Base-by-base conservation (phyloP, 2,329 filamentous ascomycete genomes). In the Zymoseptoria passerinii region DNA sequence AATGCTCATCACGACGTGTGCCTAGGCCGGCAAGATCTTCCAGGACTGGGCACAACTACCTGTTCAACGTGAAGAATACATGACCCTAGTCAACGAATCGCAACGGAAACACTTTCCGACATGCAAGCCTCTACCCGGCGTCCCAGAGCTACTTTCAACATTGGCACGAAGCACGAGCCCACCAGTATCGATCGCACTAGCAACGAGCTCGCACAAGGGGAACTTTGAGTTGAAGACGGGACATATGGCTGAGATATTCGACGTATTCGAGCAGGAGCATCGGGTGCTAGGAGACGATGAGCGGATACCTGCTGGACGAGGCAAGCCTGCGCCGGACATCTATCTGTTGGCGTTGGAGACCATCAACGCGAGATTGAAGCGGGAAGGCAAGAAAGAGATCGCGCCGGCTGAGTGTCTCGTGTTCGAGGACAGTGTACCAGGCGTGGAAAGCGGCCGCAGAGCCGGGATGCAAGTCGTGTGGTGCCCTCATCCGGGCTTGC, bases 391-490 rank as follows among this genome's bases (percentile, higher is more conserved):
- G 63, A 76, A 82, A 59, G 78, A 80, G 55, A 86, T 99, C 62
- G 79, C 71, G 56, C 90, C 91, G 0, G 88, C 89, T 65, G 92
- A 97, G 74, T 97, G 94, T 71, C 79, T 99, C 16, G 94, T 97
- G 0, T 97, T 99, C 68, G 94, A 99, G 75, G 94, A 99, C 73
- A 90, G 87, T 51, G 92, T 97, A 1, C 90, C 91, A 0, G 94
- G 94, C 3, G 90, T 96, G 2, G 94, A 99, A 75, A 85, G 90
- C 1, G 94, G 91, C 4, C 80, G 94, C 55, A 83, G 94, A 64
- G 94, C 94, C 0, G 92, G 92, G 0, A 97, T 97, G 92, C 85
- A 92, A 65, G 91, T 95, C 10, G 80, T 96, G 1, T 99, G 94
- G 94, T 87, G 85, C 66, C 94, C 94, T 23, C 91, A 97, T 74